Percentiles rank a stretch among this genome's conserved stretches.
phyloP scores from a whole-genome alignment of 768 basidiomycete species.

The Tubosaeta sp. region DNA sequence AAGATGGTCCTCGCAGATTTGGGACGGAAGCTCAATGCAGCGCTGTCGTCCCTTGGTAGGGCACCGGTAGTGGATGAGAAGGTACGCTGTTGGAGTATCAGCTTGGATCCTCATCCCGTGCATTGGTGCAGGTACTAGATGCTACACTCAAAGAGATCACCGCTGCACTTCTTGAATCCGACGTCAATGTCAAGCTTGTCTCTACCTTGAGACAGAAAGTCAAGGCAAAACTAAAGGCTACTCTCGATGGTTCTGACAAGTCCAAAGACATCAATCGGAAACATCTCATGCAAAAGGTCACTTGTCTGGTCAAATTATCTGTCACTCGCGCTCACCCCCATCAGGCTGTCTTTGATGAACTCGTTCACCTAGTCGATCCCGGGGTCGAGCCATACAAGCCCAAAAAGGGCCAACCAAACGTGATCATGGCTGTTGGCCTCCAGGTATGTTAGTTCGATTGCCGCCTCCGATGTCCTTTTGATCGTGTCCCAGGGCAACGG shows the following conservation, averaged over 20 bases:
- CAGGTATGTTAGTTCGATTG: conserved; percentile 53
- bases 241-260: conserved; percentile 69
- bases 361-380: conserved; percentile 92
- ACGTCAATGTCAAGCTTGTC: conserved; percentile 98
- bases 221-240: conserved; percentile 82
- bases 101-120: neutral
- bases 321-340: conserved; percentile 1
- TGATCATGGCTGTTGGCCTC: conserved; percentile 96
- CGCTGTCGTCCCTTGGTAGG: conserved; percentile 83
- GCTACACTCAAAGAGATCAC: conserved; percentile 92
- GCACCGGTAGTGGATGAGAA: conserved; percentile 90
- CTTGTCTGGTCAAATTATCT: neutral
- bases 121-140: conserved; percentile 73
- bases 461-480: neutral
- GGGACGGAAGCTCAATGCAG: conserved; percentile 89
- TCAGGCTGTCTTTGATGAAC: conserved; percentile 94
- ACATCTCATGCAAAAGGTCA: conserved; percentile 87
- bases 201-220: conserved; percentile 83
- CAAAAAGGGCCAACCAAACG: conserved; percentile 88
- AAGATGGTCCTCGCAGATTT: conserved; percentile 94
- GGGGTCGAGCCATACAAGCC: conserved; percentile 95
- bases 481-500: conserved; percentile 75
- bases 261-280: conserved; percentile 79
- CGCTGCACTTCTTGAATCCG: conserved; percentile 88
- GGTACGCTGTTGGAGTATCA: conserved; percentile 38